Percentiles rank a stretch among this genome's conserved stretches.
These are phyloP conservation scores for Daphne laureola DNA, from an alignment of 441 rosid genomes.

Conservation along the genomic window DNA sequence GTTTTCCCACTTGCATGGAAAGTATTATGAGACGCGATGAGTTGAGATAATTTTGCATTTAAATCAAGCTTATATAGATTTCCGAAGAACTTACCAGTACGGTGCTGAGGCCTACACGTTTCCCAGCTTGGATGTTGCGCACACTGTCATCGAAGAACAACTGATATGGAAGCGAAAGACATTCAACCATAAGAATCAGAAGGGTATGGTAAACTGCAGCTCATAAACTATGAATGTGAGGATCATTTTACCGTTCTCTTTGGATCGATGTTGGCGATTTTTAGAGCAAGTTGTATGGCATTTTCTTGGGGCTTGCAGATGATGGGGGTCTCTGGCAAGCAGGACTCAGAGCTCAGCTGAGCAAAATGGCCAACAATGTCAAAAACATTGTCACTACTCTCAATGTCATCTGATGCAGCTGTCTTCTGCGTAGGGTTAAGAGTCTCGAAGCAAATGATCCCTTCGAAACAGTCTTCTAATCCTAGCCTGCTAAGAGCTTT, in stretches of 20 bases:
- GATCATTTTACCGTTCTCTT: slow-evolving; percentile 50
- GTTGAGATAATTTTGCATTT: background rate
- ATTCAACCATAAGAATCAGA: slow-evolving; percentile 3
- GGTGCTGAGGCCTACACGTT: slow-evolving; percentile 68
- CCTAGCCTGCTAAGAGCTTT: slow-evolving; percentile 65
- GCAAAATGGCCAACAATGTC: slow-evolving; percentile 44
- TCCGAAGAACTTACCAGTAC: slow-evolving; percentile 47
- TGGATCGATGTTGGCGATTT: slow-evolving; percentile 55
- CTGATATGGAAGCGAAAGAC: slow-evolving; percentile 26
- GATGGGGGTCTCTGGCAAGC: slow-evolving; percentile 55
- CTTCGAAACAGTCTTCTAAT: slow-evolving; percentile 83
- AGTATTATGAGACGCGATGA: too few relatives aligned
- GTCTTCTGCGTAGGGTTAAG: slow-evolving; percentile 42
- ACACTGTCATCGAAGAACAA: slow-evolving; percentile 84
- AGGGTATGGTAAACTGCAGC: background rate
- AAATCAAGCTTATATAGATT: background rate
- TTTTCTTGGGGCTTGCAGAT: slow-evolving; percentile 70
- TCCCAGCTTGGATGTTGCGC: slow-evolving; percentile 78
- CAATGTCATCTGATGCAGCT: slow-evolving; percentile 26
- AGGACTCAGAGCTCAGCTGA: slow-evolving; percentile 24
- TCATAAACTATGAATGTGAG: background rate
- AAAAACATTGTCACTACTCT: slow-evolving; percentile 15
- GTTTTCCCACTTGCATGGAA: too few relatives aligned
- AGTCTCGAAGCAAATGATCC: slow-evolving; percentile 77
- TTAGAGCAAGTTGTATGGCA: slow-evolving; percentile 59